phyloP scores from a whole-genome alignment of 2,329 filamentous ascomycete species.

The Hawksworthiomyces lignivorus region DNA sequence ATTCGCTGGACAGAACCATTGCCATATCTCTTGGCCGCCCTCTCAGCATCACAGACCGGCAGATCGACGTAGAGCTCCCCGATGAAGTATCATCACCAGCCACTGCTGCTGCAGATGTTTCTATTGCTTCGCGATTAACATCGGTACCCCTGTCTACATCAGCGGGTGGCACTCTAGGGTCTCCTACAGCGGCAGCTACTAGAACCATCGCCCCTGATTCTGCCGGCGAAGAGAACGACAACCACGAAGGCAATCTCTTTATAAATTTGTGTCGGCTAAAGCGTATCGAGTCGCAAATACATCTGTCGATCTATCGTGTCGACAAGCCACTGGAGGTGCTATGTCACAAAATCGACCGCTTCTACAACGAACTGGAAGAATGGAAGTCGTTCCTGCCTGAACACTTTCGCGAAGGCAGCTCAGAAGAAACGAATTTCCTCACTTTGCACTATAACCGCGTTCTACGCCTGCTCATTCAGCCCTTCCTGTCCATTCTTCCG shows the following conservation, averaged over 20 bases:
- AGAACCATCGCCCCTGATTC: too few species aligned
- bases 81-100: too few species aligned
- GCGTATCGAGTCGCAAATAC: slow-evolving; percentile 40
- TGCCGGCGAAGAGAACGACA: slow-evolving; percentile 20
- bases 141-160: too few species aligned
- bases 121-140: too few species aligned
- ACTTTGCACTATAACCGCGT: too few species aligned
- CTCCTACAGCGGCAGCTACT: slow-evolving; percentile 20
- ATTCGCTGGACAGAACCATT: slow-evolving; percentile 40
- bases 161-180: slow-evolving; percentile 15
- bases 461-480: too few species aligned
- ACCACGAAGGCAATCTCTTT: slow-evolving; percentile 35
- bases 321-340: slow-evolving; percentile 36
- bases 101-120: too few species aligned
- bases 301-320: slow-evolving; percentile 43
- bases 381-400: slow-evolving; percentile 22
- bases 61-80: slow-evolving; percentile 43
- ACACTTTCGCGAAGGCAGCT: too few species aligned
- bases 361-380: slow-evolving; percentile 36
- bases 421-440: too few species aligned
- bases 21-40: slow-evolving; percentile 43
- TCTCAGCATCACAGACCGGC: slow-evolving; percentile 40
- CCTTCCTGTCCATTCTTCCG: too few species aligned
- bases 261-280: slow-evolving; percentile 38
- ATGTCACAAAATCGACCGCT: slow-evolving; percentile 37